These are phyloP conservation scores for Exophiala mesophila DNA, from an alignment of 2,329 filamentous ascomycete genomes.

Conservation along the genomic window DNA sequence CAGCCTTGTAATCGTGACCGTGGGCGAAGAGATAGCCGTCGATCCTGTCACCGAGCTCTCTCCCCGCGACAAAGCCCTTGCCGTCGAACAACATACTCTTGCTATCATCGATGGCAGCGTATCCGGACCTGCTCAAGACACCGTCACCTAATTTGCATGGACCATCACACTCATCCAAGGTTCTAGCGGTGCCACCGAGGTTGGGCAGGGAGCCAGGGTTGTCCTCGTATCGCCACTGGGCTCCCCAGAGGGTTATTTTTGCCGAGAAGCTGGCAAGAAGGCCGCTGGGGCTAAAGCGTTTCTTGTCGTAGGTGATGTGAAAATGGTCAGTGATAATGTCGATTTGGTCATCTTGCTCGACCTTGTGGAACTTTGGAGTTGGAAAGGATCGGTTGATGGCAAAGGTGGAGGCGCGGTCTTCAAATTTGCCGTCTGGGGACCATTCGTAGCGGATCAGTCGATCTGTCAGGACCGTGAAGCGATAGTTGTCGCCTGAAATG, in stretches of 20 bases:
- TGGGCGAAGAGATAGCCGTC: constrained; percentile 60
- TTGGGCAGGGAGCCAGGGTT: constrained; percentile 31
- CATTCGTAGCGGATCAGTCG: constrained; percentile 58
- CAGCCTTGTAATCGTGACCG: constrained; percentile 52
- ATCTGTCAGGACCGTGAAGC: constrained; percentile 57
- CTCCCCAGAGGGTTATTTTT: constrained; percentile 38
- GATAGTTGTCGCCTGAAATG: constrained; percentile 48
- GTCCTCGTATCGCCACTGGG: constrained; percentile 51
- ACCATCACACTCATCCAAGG: constrained; percentile 52
- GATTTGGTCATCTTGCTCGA: constrained; percentile 41
- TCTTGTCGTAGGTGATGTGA: constrained; percentile 56
- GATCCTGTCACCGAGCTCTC: constrained; percentile 36
- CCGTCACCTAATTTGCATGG: constrained; percentile 47
- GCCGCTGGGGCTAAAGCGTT: constrained; percentile 49
- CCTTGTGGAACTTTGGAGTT: constrained; percentile 29
- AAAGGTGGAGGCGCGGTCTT: constrained; percentile 59
- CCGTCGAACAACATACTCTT: constrained; percentile 54
- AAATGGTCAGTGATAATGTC: constrained; percentile 54
- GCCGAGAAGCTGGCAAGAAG: constrained; percentile 42
- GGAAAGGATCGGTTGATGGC: constrained; percentile 46
- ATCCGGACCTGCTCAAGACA: constrained; percentile 49
- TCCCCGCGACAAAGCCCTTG: constrained; percentile 48
- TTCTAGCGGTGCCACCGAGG: constrained; percentile 49
- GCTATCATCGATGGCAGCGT: constrained; percentile 51
- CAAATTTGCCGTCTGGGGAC: constrained; percentile 55